Evolutionary conservation across 331 rosid species (phyloP).

Genomic region (Quercus tomentella): DNA sequence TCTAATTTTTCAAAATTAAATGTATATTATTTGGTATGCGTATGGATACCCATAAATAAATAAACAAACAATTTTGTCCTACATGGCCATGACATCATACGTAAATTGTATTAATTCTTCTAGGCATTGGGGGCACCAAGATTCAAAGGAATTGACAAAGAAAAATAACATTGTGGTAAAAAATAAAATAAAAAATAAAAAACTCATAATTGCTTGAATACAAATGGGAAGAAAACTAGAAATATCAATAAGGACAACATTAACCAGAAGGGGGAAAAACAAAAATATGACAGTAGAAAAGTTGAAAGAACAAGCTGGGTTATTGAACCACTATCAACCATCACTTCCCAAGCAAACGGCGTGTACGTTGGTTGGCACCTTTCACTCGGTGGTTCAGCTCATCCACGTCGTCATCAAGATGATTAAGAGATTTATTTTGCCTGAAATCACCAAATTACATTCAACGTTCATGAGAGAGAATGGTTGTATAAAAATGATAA

Average conservation of each 20-base stretch:
- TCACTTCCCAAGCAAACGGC: conserved; percentile 54
- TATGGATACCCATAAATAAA: too few relatives aligned
- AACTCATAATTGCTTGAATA: conserved; percentile 3
- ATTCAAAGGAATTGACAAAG: background rate
- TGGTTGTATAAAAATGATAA: background rate
- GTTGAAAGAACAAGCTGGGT: background rate
- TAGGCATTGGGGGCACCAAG: background rate
- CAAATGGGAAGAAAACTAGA: background rate
- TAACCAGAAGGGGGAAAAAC: background rate
- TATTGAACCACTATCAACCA: background rate
- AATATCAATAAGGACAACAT: conserved; percentile 1
- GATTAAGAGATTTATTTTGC: conserved; percentile 87
- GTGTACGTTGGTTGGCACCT: conserved; percentile 85
- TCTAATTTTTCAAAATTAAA: background rate
- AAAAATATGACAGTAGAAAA: background rate
- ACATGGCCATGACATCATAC: background rate
- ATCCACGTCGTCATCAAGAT: conserved; percentile 74
- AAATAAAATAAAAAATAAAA: background rate
- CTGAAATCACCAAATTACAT: conserved; percentile 43
- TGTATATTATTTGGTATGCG: too few relatives aligned
- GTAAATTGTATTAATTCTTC: background rate
- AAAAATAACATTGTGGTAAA: background rate
- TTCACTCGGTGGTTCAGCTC: conserved; percentile 77
- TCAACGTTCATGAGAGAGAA: background rate
- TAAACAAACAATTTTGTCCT: too few relatives aligned